Base-by-base conservation (phyloP, 257 asterid genomes). In the Agastache rugosa region DNA sequence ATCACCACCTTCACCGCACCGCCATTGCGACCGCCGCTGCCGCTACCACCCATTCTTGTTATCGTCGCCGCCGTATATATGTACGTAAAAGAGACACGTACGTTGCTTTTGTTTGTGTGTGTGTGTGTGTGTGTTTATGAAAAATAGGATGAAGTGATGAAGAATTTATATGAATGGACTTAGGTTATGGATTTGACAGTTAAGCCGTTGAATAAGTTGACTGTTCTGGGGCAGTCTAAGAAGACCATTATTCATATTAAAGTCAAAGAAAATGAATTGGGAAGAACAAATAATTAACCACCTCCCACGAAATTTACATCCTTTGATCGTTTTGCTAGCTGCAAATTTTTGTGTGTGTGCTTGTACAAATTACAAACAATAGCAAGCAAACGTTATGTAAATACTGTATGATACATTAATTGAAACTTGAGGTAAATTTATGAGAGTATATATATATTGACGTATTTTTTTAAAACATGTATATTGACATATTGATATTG, bases 1-100 rank as follows among this genome's bases (percentile, higher is more conserved):
- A 89, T 74, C 17, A 85, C 87, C 39, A 89, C 83, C 79, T 85
- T 89, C 42, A 85, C 83, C 15, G 79, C 50, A 0, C 8, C 25
- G 27, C 54, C 44, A 11, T 5, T 37, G 14, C 37, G 7, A 31
- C 37, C 37, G 44, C 15, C 17, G 11, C 75, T 11, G 27, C 72
- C 58, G 35, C 53, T 61, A 5, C 64, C 44, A 20, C 69, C 60
- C 78, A 71, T 78, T 66, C 12, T 7, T 14, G 2, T 7, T 11
- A 0, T 11, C n/a, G 6, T 20, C 25, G 5, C 22, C 23, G 45
- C 29, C 15, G 25, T 31, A 19, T 0, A 14, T 8, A 35, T 0
- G 15, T 47, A 1, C 0, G 10, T 31, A 0, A 5, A 1, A 7
- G n/a, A 15, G 29, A 4, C 6, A 17, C 8, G 35, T 10, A 3